A percentile compares a stretch with the other conserved stretches of the same genome.
phyloP scores from a whole-genome alignment of 495 filamentous ascomycete species.

The Aspergillus egyptiacus region DNA sequence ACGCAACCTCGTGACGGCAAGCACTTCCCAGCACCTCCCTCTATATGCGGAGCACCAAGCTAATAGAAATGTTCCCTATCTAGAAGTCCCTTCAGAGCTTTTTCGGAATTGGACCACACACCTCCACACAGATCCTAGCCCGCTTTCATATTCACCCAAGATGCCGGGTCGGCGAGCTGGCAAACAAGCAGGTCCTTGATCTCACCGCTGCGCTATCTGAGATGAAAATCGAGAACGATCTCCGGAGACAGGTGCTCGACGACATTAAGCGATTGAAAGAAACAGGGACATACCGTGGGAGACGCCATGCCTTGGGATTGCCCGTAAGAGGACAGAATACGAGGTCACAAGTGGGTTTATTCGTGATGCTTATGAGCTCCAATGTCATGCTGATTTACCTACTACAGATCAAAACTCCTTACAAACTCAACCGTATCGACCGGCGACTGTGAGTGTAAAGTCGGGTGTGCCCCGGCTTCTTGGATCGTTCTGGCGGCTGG shows the following conservation, averaged over 20 bases:
- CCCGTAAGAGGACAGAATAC: slow-evolving; percentile 86
- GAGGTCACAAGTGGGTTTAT: slow-evolving; percentile 60
- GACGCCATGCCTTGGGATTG: slow-evolving; percentile 82
- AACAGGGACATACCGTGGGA: slow-evolving; percentile 85
- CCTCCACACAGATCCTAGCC: slow-evolving; percentile 69
- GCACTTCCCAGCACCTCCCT: slow-evolving; percentile 15
- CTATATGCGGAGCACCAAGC: slow-evolving; percentile 3
- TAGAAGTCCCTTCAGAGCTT: slow-evolving; percentile 82
- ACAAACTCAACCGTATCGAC: slow-evolving; percentile 74
- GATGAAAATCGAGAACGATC: slow-evolving; percentile 92
- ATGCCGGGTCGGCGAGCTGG: slow-evolving; percentile 65
- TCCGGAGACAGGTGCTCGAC: slow-evolving; percentile 66
- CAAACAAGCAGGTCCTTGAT: slow-evolving; percentile 64
- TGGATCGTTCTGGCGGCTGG: slow-evolving; percentile 23
- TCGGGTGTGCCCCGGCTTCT: slow-evolving; percentile 7
- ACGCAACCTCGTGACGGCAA: slow-evolving; percentile 70
- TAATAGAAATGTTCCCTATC: slow-evolving; percentile 11
- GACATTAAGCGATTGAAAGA: slow-evolving; percentile 84
- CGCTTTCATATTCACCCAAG: slow-evolving; percentile 79
- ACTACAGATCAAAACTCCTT: slow-evolving; percentile 62
- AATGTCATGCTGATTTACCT: slow-evolving; percentile 7
- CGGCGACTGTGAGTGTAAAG: slow-evolving; percentile 36
- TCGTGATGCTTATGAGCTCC: background rate
- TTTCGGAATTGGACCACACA: slow-evolving; percentile 77
- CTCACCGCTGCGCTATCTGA: slow-evolving; percentile 78